phyloP scores from a whole-genome alignment of 108 stramenopile genomes.

The Skeletonema tropicum region DNA sequence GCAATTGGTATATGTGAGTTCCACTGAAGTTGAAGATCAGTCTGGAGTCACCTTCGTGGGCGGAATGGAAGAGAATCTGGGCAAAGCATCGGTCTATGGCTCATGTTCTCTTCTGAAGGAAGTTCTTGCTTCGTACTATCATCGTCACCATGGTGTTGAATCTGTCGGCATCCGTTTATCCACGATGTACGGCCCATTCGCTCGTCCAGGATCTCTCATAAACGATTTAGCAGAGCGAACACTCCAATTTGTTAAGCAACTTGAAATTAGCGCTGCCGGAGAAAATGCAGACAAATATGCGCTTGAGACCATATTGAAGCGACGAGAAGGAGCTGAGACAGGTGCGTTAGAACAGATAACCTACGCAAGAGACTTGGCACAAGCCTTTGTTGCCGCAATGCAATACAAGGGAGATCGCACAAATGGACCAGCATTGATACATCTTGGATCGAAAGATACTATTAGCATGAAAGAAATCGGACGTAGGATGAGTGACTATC shows the following conservation, averaged over 20 bases:
- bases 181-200: conserved; percentile 38
- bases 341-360: conserved; percentile 37
- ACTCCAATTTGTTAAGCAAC: no score
- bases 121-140: conserved; percentile 48
- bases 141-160: conserved; percentile 45
- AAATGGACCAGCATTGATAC: conserved; percentile 37
- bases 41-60: conserved; percentile 34
- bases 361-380: conserved; percentile 41
- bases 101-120: conserved; percentile 45
- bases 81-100: conserved; percentile 40
- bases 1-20: conserved; percentile 45
- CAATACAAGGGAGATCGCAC: conserved; percentile 33
- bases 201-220: conserved; percentile 44
- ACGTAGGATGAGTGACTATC: conserved; percentile 35
- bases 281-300: conserved; percentile 25
- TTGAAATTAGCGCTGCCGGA: conserved; percentile 28
- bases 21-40: conserved; percentile 35
- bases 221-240: conserved; percentile 47
- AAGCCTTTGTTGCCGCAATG: conserved; percentile 42
- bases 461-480: conserved; percentile 47
- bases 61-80: neutral
- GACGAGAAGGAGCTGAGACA: conserved; percentile 30
- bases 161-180: conserved; percentile 46
- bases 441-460: conserved; percentile 41
- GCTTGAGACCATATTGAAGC: conserved; percentile 27